Evolutionary conservation across 306 rosid species (phyloP).

Genomic region (Rosa lucieae): DNA sequence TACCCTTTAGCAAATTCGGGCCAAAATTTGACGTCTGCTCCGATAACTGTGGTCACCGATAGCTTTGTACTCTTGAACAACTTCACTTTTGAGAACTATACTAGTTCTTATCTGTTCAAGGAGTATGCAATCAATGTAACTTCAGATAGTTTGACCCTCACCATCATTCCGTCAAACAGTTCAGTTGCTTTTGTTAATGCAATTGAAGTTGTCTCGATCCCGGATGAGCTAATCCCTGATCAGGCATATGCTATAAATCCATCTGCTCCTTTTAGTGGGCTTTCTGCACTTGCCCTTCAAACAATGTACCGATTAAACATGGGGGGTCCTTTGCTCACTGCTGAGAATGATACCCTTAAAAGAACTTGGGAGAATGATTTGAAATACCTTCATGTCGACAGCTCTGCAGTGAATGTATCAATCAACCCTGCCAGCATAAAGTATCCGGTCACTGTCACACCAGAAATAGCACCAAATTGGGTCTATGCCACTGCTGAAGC

Average conservation of each 20-base stretch:
- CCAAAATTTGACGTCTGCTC: constrained; percentile 60
- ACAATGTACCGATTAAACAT: constrained; percentile 83
- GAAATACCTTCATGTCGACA: constrained; percentile 79
- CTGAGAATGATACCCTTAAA: constrained; percentile 81
- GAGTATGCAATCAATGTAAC: constrained; percentile 85
- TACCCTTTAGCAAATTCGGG: constrained; percentile 48
- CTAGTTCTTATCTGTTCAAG: constrained; percentile 69
- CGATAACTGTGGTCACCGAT: constrained; percentile 68
- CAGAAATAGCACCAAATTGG: constrained; percentile 82
- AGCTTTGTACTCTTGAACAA: constrained; percentile 76
- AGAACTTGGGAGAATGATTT: constrained; percentile 90
- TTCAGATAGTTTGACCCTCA: constrained; percentile 56
- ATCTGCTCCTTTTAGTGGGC: constrained; percentile 53
- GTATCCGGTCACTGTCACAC: constrained; percentile 52
- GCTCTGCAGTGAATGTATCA: constrained; percentile 62
- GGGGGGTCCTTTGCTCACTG: constrained; percentile 79
- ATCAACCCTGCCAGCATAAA: constrained; percentile 58
- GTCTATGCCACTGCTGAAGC: constrained; percentile 88
- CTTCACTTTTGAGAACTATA: constrained; percentile 64
- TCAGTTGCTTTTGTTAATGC: constrained; percentile 83
- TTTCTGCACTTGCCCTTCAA: constrained; percentile 66
- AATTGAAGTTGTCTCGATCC: constrained; percentile 89
- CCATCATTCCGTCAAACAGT: constrained; percentile 68
- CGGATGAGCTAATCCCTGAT: constrained; percentile 66
- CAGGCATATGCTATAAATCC: constrained; percentile 75